These are phyloP conservation scores for Phytopythium litorale DNA, from an alignment of 352 stramenopile species.

Conservation along the genomic window DNA sequence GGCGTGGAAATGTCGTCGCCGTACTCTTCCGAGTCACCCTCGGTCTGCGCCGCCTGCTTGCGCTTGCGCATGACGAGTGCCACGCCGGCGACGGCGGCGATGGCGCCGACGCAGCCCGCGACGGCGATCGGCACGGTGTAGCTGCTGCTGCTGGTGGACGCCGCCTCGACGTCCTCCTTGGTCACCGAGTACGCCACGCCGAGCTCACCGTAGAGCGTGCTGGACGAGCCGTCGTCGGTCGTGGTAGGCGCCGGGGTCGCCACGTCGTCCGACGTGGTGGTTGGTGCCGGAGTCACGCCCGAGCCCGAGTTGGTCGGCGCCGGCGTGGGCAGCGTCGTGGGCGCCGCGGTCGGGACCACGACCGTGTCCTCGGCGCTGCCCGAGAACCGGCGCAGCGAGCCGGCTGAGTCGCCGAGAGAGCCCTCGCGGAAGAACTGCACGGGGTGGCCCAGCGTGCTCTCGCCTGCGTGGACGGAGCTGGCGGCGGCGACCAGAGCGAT, in stretches of 20 bases:
- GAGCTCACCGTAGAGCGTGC: constrained; percentile 15
- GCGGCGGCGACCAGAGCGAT: constrained; percentile 24
- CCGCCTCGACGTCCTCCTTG: constrained; percentile 19
- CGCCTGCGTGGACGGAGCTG: constrained; percentile 15
- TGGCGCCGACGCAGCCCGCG: constrained; percentile 32
- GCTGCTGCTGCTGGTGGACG: constrained; percentile 4
- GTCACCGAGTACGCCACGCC: constrained; percentile 27
- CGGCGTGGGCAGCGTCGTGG: constrained; percentile 16
- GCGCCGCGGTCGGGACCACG: constrained; percentile 6
- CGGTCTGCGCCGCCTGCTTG: constrained; percentile 11
- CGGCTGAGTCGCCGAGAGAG: neutral
- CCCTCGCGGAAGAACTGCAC: constrained; percentile 8
- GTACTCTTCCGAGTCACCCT: constrained; percentile 1
- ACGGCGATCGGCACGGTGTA: constrained; percentile 25
- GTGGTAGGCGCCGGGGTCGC: constrained; percentile 14
- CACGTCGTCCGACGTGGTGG: constrained; percentile 5
- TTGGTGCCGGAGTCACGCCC: constrained; percentile 17
- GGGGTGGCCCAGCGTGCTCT: constrained; percentile 5
- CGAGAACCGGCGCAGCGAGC: neutral
- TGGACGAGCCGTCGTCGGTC: constrained; percentile 5
- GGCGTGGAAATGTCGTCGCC: constrained; percentile 8
- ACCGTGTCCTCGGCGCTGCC: constrained; percentile 7
- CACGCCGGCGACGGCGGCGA: constrained; percentile 36
- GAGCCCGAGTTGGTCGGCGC: constrained; percentile 10
- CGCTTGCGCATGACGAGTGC: constrained; percentile 37